These are phyloP conservation scores for Saccharomycopsis guyanensis DNA, from an alignment of 805 yeast genomes.

Conservation along the genomic window DNA sequence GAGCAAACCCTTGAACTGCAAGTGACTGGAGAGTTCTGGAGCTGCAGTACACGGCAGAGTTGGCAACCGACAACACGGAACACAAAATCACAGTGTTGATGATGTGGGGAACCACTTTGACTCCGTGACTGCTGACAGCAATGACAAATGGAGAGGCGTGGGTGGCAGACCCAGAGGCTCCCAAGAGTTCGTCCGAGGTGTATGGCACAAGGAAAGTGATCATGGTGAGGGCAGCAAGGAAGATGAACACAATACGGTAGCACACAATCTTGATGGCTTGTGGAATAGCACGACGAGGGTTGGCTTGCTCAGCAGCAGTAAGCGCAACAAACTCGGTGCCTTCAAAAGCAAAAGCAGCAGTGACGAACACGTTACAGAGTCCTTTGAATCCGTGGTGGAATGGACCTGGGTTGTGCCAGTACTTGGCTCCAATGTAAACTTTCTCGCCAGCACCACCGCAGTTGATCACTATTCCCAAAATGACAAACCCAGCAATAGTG, in stretches of 20 bases:
- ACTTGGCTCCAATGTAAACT: conserved; percentile 50
- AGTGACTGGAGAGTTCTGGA: conserved; percentile 63
- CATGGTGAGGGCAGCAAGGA: conserved; percentile 44
- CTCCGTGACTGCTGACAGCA: conserved; percentile 56
- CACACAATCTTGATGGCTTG: conserved; percentile 58
- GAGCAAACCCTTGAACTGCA: conserved; percentile 66
- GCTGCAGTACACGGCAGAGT: conserved; percentile 66
- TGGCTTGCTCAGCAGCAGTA: conserved; percentile 50
- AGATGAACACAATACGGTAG: conserved; percentile 56
- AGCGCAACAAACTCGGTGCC: conserved; percentile 62
- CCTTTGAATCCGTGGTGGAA: conserved; percentile 46
- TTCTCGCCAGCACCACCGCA: conserved; percentile 52
- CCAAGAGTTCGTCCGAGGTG: conserved; percentile 41
- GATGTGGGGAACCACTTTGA: conserved; percentile 58
- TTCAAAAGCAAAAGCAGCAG: conserved; percentile 57
- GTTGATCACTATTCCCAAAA: conserved; percentile 46
- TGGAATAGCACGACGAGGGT: conserved; percentile 49
- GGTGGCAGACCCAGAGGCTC: conserved; percentile 43
- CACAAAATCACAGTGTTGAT: conserved; percentile 69
- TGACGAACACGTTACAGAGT: conserved; percentile 54
- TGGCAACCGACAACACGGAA: conserved; percentile 70
- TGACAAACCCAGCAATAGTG: conserved; percentile 51
- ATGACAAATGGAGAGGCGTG: conserved; percentile 70
- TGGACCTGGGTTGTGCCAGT: conserved; percentile 57
- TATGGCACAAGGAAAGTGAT: conserved; percentile 59